Evolutionary conservation across 768 basidiomycete genomes (phyloP).

Genomic region (Lactarius quietus): DNA sequence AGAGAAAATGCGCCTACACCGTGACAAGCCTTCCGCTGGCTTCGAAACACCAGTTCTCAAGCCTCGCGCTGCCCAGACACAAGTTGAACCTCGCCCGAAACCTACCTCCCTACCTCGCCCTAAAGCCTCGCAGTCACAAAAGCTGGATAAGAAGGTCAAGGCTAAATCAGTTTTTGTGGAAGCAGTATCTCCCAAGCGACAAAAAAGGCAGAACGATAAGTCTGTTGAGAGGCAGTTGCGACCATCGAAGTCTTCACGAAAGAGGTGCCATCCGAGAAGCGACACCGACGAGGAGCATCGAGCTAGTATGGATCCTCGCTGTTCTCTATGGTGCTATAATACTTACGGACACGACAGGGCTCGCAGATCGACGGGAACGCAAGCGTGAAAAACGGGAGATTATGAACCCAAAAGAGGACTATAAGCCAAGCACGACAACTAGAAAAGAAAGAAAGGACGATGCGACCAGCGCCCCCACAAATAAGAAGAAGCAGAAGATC

Average conservation of each 20-base stretch:
- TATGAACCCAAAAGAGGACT: conserved; percentile 20
- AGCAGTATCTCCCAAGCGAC: background rate
- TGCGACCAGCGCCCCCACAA: conserved; percentile 23
- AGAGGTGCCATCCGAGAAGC: conserved; percentile 15
- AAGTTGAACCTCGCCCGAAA: background rate
- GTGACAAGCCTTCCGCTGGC: conserved; percentile 6
- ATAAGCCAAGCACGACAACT: conserved; percentile 4
- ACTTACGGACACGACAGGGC: conserved; percentile 40
- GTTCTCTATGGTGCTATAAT: background rate
- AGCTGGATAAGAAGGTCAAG: background rate
- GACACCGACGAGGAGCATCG: conserved; percentile 37
- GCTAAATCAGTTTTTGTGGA: background rate
- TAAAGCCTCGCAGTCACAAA: background rate
- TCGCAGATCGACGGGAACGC: conserved; percentile 61
- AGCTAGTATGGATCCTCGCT: conserved; percentile 33
- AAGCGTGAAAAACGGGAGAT: conserved; percentile 40
- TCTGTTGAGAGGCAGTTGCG: background rate
- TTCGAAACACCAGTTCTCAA: conserved; percentile 29
- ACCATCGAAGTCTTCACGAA: background rate
- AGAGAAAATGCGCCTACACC: conserved; percentile 12
- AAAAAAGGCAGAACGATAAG: background rate
- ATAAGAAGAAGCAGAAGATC: conserved; percentile 34
- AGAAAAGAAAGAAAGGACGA: conserved; percentile 27
- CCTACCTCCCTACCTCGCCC: background rate
- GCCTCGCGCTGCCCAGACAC: conserved; percentile 19